Conservation (phyloP, 148 eudicot genomes). For the Rhododendron mucronatum region DNA sequence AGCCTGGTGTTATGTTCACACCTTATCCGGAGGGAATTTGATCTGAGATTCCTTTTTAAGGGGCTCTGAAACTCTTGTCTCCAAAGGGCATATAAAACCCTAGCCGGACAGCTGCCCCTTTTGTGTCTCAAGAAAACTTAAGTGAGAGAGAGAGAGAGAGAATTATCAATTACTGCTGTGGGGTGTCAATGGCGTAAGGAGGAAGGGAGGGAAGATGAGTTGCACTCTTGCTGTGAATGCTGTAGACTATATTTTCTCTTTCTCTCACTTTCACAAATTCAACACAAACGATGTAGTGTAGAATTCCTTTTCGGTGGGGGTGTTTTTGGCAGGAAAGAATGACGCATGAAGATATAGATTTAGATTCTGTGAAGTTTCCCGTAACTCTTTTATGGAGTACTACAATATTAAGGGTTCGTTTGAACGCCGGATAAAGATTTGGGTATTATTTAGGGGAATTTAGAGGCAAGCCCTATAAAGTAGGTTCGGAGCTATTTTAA, state of each 20-base stretch:
- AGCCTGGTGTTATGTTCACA: not conserved
- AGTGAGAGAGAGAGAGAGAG: not conserved
- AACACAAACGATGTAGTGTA: not conserved
- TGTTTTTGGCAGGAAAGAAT: not conserved
- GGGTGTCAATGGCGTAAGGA: conserved; percentile 11
- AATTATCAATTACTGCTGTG: not conserved
- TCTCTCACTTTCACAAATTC: not conserved
- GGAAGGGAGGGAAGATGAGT: not conserved
- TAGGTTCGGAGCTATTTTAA: no score
- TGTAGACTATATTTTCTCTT: not conserved
- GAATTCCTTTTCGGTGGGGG: not conserved
- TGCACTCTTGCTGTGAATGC: not conserved
- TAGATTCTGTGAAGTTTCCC: not conserved
- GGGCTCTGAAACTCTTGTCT: conserved; percentile 14
- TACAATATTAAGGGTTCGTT: no score
- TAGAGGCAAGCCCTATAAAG: no score
- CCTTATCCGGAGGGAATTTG: conserved; percentile 7
- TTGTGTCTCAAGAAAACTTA: not conserved
- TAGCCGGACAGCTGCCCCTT: conserved; percentile 5
- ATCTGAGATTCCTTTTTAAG: not conserved
- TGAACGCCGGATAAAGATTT: no score
- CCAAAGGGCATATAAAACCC: not conserved
- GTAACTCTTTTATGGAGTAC: no score
- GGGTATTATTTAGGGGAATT: no score
- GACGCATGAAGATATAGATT: not conserved